Evolutionary conservation across 352 stramenopile genomes (phyloP), one percentile per base, ranked within the genome.

Genomic region (Albugo candida): DNA sequence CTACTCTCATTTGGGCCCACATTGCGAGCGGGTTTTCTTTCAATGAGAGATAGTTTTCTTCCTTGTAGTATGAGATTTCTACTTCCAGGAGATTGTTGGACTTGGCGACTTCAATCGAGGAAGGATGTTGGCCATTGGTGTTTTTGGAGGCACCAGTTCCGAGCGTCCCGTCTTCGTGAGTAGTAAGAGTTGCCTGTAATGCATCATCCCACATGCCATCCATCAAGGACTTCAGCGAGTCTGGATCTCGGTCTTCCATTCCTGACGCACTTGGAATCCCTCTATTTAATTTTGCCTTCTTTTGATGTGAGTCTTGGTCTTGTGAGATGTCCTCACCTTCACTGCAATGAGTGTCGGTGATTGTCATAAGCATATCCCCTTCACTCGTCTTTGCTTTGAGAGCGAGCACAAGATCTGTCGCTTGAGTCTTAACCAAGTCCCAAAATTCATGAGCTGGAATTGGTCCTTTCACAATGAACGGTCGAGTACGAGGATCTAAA

Each of bases 41-140:
- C 37, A 85, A 49, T 27, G 54, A 59, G 31, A 85, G 81, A 12
- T 60, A 59, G 0, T 56, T 55, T 56, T 83, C 73, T 54, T 83
- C 73, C 34, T 82, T 70, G 37, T 83, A 79, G 41, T 82, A 83
- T 11, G 70, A 82, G 4, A 85, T 73, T 53, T 85, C 73, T 17
- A 85, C 66, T 52, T 85, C 70, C 2, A 85, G 48, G 43, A 83
- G 55, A 40, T 83, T 85, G n/a, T 57, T 81, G 3, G 70, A 82
- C 51, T 83, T 82, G 12, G 61, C 66, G 11, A 81, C 56, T 38
- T 85, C 73, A 11, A 83, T 35, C 6, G 70, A 63, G 11, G 73
- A 71, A 31, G 24, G 24, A 31, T 31, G 3, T 31, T 31, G 24
- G 24, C 24, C 24, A 31, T 31, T 31, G 17, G 38, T 10, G 20